A percentile compares a stretch with the other conserved stretches of the same genome.
phyloP scores from a whole-genome alignment of 495 filamentous ascomycete genomes.

The Acidiella bohemica region DNA sequence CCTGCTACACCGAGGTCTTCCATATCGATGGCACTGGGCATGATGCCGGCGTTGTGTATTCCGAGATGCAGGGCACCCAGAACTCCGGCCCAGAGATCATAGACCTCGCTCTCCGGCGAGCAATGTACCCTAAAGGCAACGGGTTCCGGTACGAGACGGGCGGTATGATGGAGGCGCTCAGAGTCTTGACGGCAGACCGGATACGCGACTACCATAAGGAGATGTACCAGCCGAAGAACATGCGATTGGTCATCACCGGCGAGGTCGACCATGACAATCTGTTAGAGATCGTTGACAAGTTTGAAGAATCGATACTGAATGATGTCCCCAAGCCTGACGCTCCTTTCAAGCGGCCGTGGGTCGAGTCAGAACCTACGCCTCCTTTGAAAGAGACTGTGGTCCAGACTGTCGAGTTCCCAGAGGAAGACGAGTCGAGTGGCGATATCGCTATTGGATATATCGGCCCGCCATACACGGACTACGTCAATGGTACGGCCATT shows the following conservation, averaged over 20 bases:
- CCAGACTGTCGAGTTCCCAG: conserved; percentile 78
- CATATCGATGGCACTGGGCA: conserved; percentile 86
- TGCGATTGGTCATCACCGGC: conserved; percentile 79
- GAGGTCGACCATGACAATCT: conserved; percentile 76
- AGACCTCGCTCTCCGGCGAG: conserved; percentile 58
- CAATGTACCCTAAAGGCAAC: conserved; percentile 76
- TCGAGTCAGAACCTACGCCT: conserved; percentile 68
- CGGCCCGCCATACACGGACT: conserved; percentile 63
- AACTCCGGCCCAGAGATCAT: conserved; percentile 73
- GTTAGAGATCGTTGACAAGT: conserved; percentile 65
- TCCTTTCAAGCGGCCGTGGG: conserved; percentile 80
- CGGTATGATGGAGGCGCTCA: conserved; percentile 84
- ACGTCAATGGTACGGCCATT: conserved; percentile 42
- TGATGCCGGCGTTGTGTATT: conserved; percentile 94
- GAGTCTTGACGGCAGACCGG: conserved; percentile 70
- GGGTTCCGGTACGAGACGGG: conserved; percentile 96
- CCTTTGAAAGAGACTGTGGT: conserved; percentile 52
- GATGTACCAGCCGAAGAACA: conserved; percentile 97
- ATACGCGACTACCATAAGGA: conserved; percentile 86
- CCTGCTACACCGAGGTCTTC: conserved; percentile 90
- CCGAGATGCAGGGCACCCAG: conserved; percentile 94
- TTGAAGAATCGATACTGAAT: conserved; percentile 74
- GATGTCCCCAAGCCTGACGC: conserved; percentile 60
- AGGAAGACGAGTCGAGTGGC: conserved; percentile 87
- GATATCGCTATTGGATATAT: conserved; percentile 75